Base-by-base conservation (phyloP, 306 rosid species). In the Quillaja saponaria region DNA sequence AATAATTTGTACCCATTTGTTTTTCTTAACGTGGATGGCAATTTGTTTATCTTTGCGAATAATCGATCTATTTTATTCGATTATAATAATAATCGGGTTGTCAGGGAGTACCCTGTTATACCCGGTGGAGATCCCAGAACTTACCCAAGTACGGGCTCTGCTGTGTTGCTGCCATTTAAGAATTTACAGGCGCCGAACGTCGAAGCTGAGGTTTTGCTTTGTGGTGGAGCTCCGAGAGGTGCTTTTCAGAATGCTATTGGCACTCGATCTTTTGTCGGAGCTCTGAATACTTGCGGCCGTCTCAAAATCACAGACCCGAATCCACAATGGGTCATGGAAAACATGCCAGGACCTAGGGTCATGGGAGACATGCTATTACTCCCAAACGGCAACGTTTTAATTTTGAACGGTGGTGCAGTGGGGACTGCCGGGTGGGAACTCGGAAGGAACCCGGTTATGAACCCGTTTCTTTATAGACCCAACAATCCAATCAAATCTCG, bases 101-200 rank as follows among this genome's bases (percentile, higher is more conserved):
- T 88, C 8, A 73, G 73, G 34, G 67, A 75, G 0, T 88, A 75
- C 71, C 91, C 96, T 5, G 14, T 18, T 3, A 51, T 85, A 0
- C 84, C 91, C 0, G 96, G 82, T 13, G 89, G 91, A 0, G 82
- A 88, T 1, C 91, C 96, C 0, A 71, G 89, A 58, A 55, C 66
- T 21, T 88, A 85, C 35, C 95, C 96, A 21, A 88, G 92, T 41
- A 76, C 85, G 0, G 96, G 96, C 7, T 88, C 96, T 0, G 89
- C 81, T 0, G 91, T 88, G 11, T 45, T 88, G 63, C 76, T 88
- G 2, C 96, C 96, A 0, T 3, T 89, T 6, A 76, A 44, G 47
- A 82, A 69, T 14, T 17, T 72, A 1, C 49, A 72, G 16, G 44
- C 80, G 0, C 9, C 9, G 20, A 0, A 0, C 6, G 7, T 66